These are phyloP conservation scores for Xylariaceae sp. DNA, from an alignment of 2,329 filamentous ascomycete species.

Conservation along the genomic window DNA sequence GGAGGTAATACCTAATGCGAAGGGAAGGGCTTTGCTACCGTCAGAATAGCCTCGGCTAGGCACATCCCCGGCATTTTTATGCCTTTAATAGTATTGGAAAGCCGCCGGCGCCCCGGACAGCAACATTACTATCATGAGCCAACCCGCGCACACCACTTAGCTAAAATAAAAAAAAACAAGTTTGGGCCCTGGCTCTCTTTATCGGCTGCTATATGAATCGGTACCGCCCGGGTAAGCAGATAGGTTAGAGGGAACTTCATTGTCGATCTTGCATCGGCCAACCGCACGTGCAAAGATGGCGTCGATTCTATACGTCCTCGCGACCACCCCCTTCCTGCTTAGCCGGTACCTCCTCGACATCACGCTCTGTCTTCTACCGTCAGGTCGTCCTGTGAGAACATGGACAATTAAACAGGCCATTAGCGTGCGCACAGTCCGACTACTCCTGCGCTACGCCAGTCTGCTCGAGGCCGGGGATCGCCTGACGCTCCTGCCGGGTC, in stretches of 20 bases:
- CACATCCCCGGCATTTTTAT: no score
- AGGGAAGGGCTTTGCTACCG: no score
- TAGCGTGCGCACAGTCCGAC: conserved; percentile 9
- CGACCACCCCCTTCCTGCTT: conserved; percentile 7
- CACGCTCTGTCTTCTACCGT: background rate
- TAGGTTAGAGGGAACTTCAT: background rate
- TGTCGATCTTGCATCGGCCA: background rate
- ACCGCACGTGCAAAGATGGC: conserved; percentile 4
- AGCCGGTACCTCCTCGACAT: conserved; percentile 8
- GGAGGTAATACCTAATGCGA: no score
- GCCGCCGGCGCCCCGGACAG: no score
- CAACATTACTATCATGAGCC: no score
- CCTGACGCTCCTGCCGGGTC: conserved; percentile 11
- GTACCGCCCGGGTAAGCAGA: no score
- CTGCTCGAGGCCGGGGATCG: background rate
- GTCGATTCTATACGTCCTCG: conserved; percentile 1
- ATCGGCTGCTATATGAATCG: no score
- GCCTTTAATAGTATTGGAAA: no score
- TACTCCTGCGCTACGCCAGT: conserved; percentile 7
- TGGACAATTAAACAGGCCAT: conserved; percentile 13
- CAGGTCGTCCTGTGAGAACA: conserved; percentile 5
- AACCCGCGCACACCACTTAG: no score
- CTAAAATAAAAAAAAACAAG: no score
- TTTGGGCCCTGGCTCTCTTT: no score
- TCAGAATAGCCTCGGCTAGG: no score